Evolutionary conservation across 768 basidiomycete species (phyloP).

Genomic region (Agrocybe chaxingu): DNA sequence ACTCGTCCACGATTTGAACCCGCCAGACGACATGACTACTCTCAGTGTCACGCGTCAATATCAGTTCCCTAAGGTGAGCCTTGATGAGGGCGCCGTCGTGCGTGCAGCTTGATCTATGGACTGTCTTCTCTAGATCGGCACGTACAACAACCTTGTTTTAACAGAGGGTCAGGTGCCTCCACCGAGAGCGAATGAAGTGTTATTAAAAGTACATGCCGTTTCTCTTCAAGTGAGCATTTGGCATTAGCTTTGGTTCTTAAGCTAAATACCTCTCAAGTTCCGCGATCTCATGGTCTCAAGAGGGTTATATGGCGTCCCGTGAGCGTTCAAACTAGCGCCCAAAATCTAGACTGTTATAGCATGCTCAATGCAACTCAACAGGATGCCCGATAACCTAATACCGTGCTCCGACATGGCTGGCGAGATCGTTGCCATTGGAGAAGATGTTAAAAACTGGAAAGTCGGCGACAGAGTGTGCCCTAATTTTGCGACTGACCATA

Average conservation of each 20-base stretch:
- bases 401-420: slow-evolving; percentile 55
- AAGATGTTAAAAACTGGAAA: slow-evolving; percentile 45
- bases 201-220: slow-evolving; percentile 55
- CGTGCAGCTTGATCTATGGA: not conserved
- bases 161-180: slow-evolving; percentile 23
- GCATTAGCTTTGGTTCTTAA: not conserved
- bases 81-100: not conserved
- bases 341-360: too few species aligned
- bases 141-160: slow-evolving; percentile 21
- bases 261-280: slow-evolving; percentile 26
- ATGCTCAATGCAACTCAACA: not conserved
- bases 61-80: slow-evolving; percentile 16
- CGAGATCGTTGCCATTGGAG: slow-evolving; percentile 48
- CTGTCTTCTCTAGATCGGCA: slow-evolving; percentile 13
- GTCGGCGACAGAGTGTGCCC: slow-evolving; percentile 54
- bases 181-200: slow-evolving; percentile 45
- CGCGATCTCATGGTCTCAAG: slow-evolving; percentile 47
- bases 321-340: not conserved
- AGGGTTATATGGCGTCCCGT: slow-evolving; percentile 35
- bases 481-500: slow-evolving; percentile 47
- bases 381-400: slow-evolving; percentile 24
- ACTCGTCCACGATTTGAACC: not conserved
- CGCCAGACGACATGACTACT: slow-evolving; percentile 3
- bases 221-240: slow-evolving; percentile 46
- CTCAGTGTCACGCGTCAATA: slow-evolving; percentile 18